Percentiles rank a stretch among this genome's conserved stretches.
phyloP scores from a whole-genome alignment of 495 filamentous ascomycete genomes.

The Bathelium albidoporum region DNA sequence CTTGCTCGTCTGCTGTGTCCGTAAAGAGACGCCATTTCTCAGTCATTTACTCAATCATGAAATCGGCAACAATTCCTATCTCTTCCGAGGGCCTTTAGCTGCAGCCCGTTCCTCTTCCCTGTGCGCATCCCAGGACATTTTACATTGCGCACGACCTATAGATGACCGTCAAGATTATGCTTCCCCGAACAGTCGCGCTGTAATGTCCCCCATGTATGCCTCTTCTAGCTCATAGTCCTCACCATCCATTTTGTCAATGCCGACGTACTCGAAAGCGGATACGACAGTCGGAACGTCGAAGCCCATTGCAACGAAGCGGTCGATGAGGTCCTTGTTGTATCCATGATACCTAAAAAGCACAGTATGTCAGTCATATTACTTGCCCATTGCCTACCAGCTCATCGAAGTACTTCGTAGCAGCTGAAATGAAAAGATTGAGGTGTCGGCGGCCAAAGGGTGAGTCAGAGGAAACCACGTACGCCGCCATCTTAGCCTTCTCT shows the following conservation, averaged over 20 bases:
- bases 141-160: background rate
- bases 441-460: background rate
- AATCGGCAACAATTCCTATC: background rate
- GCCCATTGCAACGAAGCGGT: conserved; percentile 87
- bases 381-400: conserved; percentile 9
- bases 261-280: conserved; percentile 68
- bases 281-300: conserved; percentile 87
- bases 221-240: conserved; percentile 77
- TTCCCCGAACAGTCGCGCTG: conserved; percentile 72
- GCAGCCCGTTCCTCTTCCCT: background rate
- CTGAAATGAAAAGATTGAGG: no score
- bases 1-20: background rate
- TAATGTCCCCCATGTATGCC: conserved; percentile 82
- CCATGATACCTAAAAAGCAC: conserved; percentile 64
- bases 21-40: background rate
- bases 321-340: conserved; percentile 76
- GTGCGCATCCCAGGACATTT: background rate
- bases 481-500: conserved; percentile 36
- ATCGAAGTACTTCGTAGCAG: no score
- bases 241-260: conserved; percentile 65
- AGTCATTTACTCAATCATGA: background rate
- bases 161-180: background rate
- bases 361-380: background rate
- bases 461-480: conserved; percentile 18
- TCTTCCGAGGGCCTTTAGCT: background rate